Conservation (phyloP, 148 eudicot species). For the Nyssa sinensis region DNA sequence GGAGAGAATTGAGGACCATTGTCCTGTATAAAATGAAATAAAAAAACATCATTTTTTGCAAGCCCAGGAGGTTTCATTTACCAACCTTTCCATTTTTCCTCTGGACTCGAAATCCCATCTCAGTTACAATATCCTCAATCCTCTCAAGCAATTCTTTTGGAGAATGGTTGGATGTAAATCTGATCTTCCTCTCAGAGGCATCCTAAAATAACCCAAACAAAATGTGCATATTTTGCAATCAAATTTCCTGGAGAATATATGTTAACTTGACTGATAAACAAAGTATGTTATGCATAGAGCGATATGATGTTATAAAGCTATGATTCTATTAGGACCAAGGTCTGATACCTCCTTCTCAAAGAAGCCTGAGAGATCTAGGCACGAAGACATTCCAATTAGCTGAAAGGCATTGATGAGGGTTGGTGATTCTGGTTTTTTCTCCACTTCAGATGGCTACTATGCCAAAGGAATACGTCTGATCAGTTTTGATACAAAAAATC, state of each 20-base stretch:
- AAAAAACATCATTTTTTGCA: neutral
- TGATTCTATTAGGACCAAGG: neutral
- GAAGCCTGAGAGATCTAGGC: constrained; percentile 91
- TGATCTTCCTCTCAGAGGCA: constrained; percentile 77
- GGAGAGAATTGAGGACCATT: neutral
- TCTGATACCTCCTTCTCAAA: constrained; percentile 82
- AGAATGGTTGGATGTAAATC: constrained; percentile 77
- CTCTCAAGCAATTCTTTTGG: constrained; percentile 71
- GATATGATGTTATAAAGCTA: neutral
- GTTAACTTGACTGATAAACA: neutral
- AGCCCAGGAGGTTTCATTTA: neutral
- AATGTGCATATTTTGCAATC: neutral
- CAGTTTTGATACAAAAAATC: neutral
- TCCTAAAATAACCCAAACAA: constrained; percentile 39
- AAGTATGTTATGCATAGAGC: too few relatives aligned
- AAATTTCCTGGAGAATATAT: neutral
- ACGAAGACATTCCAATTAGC: constrained; percentile 94
- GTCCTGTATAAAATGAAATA: neutral
- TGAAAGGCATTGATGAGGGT: constrained; percentile 82
- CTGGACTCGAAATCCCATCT: constrained; percentile 78
- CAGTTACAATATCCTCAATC: constrained; percentile 63
- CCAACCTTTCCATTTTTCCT: constrained; percentile 85
- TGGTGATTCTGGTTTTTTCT: constrained; percentile 48
- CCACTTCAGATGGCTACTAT: constrained; percentile 53
- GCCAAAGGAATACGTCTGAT: neutral